Percentiles rank a stretch among this genome's conserved stretches.
phyloP scores from a whole-genome alignment of 192 early-diverging fungal species.

The Chytriomyces sp. region DNA sequence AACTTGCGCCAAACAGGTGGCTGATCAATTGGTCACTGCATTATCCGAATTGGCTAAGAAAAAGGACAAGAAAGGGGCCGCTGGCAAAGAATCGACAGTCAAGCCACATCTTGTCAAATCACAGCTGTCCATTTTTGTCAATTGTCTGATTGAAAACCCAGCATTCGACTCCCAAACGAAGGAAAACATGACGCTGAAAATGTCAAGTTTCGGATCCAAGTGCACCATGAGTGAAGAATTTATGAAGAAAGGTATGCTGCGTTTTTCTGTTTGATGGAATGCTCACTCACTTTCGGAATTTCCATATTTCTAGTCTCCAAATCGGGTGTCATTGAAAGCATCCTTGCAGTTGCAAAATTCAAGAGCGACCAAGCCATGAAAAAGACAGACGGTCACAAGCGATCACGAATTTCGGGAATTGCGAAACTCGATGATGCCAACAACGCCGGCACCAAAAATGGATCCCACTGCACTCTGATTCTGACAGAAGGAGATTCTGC shows the following conservation, averaged over 20 bases:
- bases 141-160: constrained; percentile 91
- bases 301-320: constrained; percentile 65
- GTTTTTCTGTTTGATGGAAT: not conserved
- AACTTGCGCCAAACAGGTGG: not conserved
- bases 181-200: constrained; percentile 86
- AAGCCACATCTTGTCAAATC: constrained; percentile 86
- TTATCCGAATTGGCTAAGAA: constrained; percentile 74
- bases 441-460: constrained; percentile 77
- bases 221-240: constrained; percentile 79
- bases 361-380: constrained; percentile 79
- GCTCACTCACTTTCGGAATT: constrained; percentile 10
- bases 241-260: constrained; percentile 67
- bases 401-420: constrained; percentile 73
- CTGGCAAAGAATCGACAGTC: constrained; percentile 59
- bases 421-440: constrained; percentile 95
- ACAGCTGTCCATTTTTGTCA: constrained; percentile 94
- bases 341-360: constrained; percentile 71
- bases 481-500: constrained; percentile 98
- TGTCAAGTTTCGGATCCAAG: constrained; percentile 79
- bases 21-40: constrained; percentile 75
- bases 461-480: constrained; percentile 87
- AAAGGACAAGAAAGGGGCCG: constrained; percentile 66
- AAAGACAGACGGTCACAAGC: constrained; percentile 83
- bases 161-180: constrained; percentile 98
- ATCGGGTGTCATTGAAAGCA: constrained; percentile 82